Evolutionary conservation across 768 basidiomycete species (phyloP), one percentile per base, ranked within the genome.

Genomic region (Brasilioporus rufonigricans): DNA sequence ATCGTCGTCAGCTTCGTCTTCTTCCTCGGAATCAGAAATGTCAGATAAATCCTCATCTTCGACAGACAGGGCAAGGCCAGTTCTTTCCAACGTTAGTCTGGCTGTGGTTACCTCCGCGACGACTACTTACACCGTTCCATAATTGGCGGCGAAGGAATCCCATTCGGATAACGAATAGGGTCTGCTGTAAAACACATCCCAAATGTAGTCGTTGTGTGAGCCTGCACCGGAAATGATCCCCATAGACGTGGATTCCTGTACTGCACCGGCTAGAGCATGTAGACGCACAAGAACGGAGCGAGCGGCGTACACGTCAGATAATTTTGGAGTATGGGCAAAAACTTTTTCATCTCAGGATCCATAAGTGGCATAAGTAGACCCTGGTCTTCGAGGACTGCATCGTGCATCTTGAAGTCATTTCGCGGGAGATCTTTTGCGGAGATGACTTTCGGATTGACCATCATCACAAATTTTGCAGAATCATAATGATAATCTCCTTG

Each of bases 1-100:
- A 61, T 92, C 91, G 60, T 92, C 91, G 56, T 91, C 89, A 3
- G 81, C 89, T 58, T 88, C 86, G 53, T 89, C 89, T 57, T 83
- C 85, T 60, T 77, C 77, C 60, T 86, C 85, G 0, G 81, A 83
- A 36, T 85, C 86, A 21, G 84, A 85, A 11, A 79, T 74, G 18
- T 84, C 82, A 43, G 85, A 84, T 59, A 83, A 77, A 4, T 75
- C 68, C 6, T 75, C 69, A 58, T 85, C 81, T 29, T 75, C 78
- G 14, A 77, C 71, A 2, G 79, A 78, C 14, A 77, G 74, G 18
- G 89, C 88, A 12, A 91, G 72, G 12, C 86, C 87, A 35, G 83
- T 84, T 27, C 86, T 89, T 60, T 35, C 5, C 26, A 50, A 56
- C 10, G 18, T 59, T 27, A 50, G 53, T 4, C 6, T 16, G 43